Evolutionary conservation across 2,329 filamentous ascomycete genomes (phyloP).

Genomic region (Trichophaea hybrida): DNA sequence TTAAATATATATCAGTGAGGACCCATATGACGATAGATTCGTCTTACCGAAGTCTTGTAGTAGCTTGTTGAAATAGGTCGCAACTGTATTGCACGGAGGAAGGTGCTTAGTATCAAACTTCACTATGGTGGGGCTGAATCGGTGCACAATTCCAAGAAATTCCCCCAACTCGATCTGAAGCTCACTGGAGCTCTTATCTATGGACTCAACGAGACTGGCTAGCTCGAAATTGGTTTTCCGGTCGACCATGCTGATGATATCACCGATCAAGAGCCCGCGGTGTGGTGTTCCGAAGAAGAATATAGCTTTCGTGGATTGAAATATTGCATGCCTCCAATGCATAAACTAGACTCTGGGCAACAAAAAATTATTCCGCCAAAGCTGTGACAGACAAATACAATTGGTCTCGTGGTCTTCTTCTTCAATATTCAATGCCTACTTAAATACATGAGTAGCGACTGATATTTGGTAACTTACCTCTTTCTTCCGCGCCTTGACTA

Average conservation of each 20-base stretch:
- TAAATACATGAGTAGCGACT: background rate
- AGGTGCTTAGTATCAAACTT: no score
- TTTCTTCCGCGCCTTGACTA: background rate
- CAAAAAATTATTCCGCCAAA: background rate
- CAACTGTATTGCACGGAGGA: no score
- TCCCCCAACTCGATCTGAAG: background rate
- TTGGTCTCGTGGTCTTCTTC: background rate
- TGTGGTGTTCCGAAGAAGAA: constrained; percentile 9
- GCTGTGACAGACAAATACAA: constrained; percentile 6
- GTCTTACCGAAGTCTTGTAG: no score
- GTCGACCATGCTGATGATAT: constrained; percentile 2
- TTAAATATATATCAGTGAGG: no score
- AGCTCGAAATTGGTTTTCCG: background rate
- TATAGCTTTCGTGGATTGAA: background rate
- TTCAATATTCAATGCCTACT: background rate
- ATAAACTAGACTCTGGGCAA: background rate
- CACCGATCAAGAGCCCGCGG: constrained; percentile 2
- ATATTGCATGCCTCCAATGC: background rate
- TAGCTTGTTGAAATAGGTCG: no score
- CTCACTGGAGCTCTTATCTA: background rate
- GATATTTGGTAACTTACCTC: background rate
- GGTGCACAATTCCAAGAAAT: background rate
- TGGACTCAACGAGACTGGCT: background rate
- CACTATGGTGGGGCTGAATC: no score
- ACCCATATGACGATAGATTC: no score